Base-by-base conservation (phyloP, 2,329 filamentous ascomycete species). In the Talaromyces sp. region DNA sequence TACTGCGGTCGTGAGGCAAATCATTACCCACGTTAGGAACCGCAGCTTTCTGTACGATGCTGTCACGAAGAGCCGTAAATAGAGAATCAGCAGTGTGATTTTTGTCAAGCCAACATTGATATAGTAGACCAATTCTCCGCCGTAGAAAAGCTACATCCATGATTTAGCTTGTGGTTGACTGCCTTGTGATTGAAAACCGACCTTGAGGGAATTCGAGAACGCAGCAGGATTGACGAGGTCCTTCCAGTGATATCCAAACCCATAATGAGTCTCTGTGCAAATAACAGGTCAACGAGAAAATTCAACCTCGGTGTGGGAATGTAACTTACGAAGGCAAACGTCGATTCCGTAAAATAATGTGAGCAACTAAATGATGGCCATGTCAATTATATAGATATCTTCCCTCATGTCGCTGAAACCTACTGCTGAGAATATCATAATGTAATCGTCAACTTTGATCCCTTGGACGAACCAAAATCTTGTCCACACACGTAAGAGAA, bases 171-270 rank as follows among this genome's bases (percentile, higher is more conserved):
- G 14, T 49, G 0, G 2, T 49, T 49, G 43, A 21, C n/a, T 10
- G n/a, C n/a, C n/a, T 49, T 49, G 43, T 35, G 43, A 14, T 24
- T 49, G 43, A 24, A 4, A 19, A 49, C 21, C 43, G 21, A 49
- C 43, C 43, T 21, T 24, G 21, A 49, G 43, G 8, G 43, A 49
- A 49, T 54, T 24, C 66, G 79, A 79, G 21, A 49, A 49, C 21
- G 8, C 3, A 11, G 43, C 5, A 11, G 43, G 43, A 49, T 49
- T 8, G 7, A 49, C 43, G 43, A 49, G 43, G 21, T 49, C 43
- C 19, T 49, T 49, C 43, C 43, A 49, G n/a, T 49, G 43, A 19
- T 49, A 49, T 13, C 43, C 43, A 49, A 49, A 49, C 13, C 43
- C 43, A 24, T 49, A 49, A 49, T 49, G n/a, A 10, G 43, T 49